A percentile compares a stretch with the other conserved stretches of the same genome.
Evolutionary conservation across 495 filamentous ascomycete genomes (phyloP).

Genomic region (Aspergillus sparsus): DNA sequence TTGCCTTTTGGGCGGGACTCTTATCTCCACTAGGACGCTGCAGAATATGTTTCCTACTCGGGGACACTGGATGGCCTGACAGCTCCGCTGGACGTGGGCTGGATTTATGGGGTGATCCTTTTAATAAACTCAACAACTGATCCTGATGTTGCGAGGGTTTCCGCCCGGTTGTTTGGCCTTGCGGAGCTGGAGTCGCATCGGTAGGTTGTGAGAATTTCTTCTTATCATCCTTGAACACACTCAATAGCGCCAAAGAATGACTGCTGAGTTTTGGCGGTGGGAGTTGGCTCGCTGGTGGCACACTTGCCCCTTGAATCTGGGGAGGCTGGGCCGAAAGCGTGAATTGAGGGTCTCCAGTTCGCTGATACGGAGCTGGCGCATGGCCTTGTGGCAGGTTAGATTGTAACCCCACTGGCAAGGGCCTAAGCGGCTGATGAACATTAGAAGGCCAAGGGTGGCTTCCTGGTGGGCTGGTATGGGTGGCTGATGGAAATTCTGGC

Average conservation of each 20-base stretch:
- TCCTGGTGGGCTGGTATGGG: conserved; percentile 21
- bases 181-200: conserved; percentile 31
- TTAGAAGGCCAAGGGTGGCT: conserved; percentile 20
- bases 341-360: conserved; percentile 54
- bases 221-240: conserved; percentile 59
- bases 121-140: conserved; percentile 40
- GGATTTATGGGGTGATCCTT: conserved; percentile 27
- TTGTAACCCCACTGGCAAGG: conserved; percentile 20
- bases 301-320: conserved; percentile 44
- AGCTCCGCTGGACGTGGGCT: conserved; percentile 38
- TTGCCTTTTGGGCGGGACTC: conserved; percentile 23
- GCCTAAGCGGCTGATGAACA: conserved; percentile 20
- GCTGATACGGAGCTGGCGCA: conserved; percentile 51
- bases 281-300: conserved; percentile 58
- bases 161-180: conserved; percentile 21
- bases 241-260: conserved; percentile 64
- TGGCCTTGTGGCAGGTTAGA: conserved; percentile 22
- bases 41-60: conserved; percentile 38
- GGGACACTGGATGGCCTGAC: conserved; percentile 33
- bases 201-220: conserved; percentile 35
- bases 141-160: conserved; percentile 46
- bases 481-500: conserved; percentile 16
- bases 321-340: conserved; percentile 41
- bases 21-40: conserved; percentile 34
- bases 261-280: conserved; percentile 62